Evolutionary conservation across 306 rosid genomes (phyloP), one percentile per base, ranked within the genome.

Genomic region (Quercus robur): DNA sequence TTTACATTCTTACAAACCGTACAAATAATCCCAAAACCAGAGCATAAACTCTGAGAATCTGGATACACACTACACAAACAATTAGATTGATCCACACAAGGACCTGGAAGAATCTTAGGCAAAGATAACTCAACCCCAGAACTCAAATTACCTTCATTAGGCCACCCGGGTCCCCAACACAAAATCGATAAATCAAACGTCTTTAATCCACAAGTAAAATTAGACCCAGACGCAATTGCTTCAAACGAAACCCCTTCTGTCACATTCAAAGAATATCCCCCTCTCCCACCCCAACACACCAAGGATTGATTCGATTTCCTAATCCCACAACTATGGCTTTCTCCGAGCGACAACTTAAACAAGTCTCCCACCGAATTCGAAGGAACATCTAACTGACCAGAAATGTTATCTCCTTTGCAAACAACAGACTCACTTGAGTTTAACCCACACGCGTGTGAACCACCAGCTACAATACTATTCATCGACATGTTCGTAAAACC

Each of bases 111-210:
- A 87, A 94, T 72, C 5, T 67, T 23, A 1, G 89, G 78, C 74
- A 94, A 85, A 0, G 84, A 74, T 70, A 90, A 81, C 76, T 61
- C 83, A 46, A n/a, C 46, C 28, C 69, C 62, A 19, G 86, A 84
- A 14, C 20, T 69, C 20, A 62, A 75, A 78, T 55, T 56, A 25
- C 71, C 77, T 70, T 44, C 58, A 82, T 70, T 66, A 61, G 83
- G 74, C 94, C 97, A 92, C 17, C 97, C 97, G 55, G 91, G 86
- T 15, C 98, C 98, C 97, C 97, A 94, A 84, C 98, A 94, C 31
- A 88, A 3, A n/a, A 94, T 76, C 2, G 92, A 82, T 25, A 88
- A 84, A 73, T 87, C 88, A 0, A 6, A 5, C 3, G 87, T 78
- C 0, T 66, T 82, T 62, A 94, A 85, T 28, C 98, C 98, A 84